phyloP scores from a whole-genome alignment of 176 grass and related monocot species.

The Paspalum vaginatum region DNA sequence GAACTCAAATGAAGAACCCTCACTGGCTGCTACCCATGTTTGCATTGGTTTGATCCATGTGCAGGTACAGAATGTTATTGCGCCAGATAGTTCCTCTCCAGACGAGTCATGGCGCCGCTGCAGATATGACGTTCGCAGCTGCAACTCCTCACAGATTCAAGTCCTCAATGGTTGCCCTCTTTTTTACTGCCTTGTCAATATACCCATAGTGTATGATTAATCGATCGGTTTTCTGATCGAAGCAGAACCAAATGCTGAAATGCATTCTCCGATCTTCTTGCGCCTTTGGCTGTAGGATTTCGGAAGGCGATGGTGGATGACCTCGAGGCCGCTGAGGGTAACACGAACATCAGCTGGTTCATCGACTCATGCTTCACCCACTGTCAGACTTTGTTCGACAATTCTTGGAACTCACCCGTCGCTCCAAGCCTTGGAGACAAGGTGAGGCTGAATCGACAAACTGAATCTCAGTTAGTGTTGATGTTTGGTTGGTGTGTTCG shows the following conservation, averaged over 20 bases:
- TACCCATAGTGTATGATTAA: background rate
- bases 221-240: background rate
- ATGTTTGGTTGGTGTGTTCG: background rate
- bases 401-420: conserved; percentile 47
- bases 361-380: conserved; percentile 75
- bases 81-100: conserved; percentile 32
- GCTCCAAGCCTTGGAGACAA: conserved; percentile 56
- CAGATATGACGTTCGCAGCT: conserved; percentile 48
- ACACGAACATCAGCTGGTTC: conserved; percentile 50
- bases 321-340: conserved; percentile 30
- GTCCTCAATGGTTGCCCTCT: conserved; percentile 28
- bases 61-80: conserved; percentile 44
- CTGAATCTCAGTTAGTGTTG: background rate
- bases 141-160: conserved; percentile 54
- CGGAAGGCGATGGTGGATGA: conserved; percentile 43
- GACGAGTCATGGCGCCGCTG: conserved; percentile 49
- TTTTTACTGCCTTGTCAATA: background rate
- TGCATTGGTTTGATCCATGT: background rate
- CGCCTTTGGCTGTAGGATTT: conserved; percentile 27
- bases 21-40: background rate
- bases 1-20: background rate
- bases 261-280: background rate
- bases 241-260: background rate
- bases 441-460: conserved; percentile 25
- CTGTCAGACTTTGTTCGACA: conserved; percentile 54